A percentile compares a stretch with the other conserved stretches of the same genome.
These are phyloP conservation scores for Linum lewisii DNA, from an alignment of 345 rosid genomes.

Conservation along the genomic window DNA sequence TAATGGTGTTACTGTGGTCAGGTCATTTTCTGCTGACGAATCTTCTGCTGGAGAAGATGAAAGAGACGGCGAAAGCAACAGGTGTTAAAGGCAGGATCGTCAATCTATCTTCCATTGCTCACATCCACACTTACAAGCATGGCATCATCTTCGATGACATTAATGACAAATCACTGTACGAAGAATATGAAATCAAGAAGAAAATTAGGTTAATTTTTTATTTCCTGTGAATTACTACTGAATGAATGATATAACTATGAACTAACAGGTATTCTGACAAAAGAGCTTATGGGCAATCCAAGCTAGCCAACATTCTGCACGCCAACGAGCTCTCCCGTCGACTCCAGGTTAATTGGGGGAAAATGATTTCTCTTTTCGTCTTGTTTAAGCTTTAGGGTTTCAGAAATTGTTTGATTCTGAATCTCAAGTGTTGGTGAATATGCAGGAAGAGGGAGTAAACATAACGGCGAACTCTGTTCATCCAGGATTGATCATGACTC, in stretches of 20 bases:
- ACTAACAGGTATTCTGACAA: constrained; percentile 59
- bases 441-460: constrained; percentile 67
- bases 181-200: not conserved
- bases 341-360: too few relatives aligned
- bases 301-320: constrained; percentile 78
- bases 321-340: constrained; percentile 80
- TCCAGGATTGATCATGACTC: constrained; percentile 88
- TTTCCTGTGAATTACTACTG: too few relatives aligned
- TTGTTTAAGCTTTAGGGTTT: too few relatives aligned
- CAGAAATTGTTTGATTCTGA: too few relatives aligned
- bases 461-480: constrained; percentile 78
- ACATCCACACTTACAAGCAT: constrained; percentile 40
- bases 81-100: constrained; percentile 78
- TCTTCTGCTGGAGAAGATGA: constrained; percentile 77
- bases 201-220: too few relatives aligned
- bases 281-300: constrained; percentile 90
- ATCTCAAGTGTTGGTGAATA: too few relatives aligned
- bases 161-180: constrained; percentile 22
- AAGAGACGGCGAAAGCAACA: constrained; percentile 36
- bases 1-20: constrained; percentile 14
- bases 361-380: too few relatives aligned
- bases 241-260: not conserved
- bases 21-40: constrained; percentile 88
- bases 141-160: constrained; percentile 58
- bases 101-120: constrained; percentile 81